A percentile compares a stretch with the other conserved stretches of the same genome.
Evolutionary conservation across 1,284 basidiomycete genomes (phyloP).

Genomic region (Apiotrichum gracile): DNA sequence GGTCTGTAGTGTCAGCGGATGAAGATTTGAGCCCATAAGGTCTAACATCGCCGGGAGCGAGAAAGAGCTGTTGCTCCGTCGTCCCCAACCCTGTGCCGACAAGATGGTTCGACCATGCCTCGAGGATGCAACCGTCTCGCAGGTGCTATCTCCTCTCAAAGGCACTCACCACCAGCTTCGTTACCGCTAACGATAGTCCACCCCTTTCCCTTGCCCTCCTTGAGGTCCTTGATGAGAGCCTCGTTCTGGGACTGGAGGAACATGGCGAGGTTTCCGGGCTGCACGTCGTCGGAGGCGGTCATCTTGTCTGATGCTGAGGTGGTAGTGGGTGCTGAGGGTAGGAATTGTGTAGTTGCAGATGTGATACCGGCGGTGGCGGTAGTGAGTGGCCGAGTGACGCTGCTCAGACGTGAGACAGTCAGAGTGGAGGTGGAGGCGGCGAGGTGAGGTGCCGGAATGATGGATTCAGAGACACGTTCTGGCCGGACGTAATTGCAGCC

Average conservation of each 20-base stretch:
- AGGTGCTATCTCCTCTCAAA: no score
- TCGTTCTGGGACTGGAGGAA: constrained; percentile 49
- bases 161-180: constrained; percentile 72
- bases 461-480: background rate
- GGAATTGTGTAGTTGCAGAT: background rate
- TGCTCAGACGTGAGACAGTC: background rate
- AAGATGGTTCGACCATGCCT: no score
- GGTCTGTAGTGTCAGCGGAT: constrained; percentile 54
- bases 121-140: no score
- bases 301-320: background rate
- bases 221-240: constrained; percentile 52
- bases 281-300: background rate
- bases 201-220: constrained; percentile 49
- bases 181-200: constrained; percentile 88
- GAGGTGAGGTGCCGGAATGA: background rate
- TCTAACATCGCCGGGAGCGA: no score
- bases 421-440: background rate
- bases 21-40: background rate
- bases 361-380: background rate
- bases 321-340: background rate
- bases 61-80: no score
- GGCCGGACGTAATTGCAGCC: background rate
- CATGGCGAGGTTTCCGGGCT: constrained; percentile 28
- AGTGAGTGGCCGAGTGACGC: background rate
- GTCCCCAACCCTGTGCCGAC: no score